phyloP scores from a whole-genome alignment of 2,329 filamentous ascomycete genomes.

The Alternaria ventricosa region DNA sequence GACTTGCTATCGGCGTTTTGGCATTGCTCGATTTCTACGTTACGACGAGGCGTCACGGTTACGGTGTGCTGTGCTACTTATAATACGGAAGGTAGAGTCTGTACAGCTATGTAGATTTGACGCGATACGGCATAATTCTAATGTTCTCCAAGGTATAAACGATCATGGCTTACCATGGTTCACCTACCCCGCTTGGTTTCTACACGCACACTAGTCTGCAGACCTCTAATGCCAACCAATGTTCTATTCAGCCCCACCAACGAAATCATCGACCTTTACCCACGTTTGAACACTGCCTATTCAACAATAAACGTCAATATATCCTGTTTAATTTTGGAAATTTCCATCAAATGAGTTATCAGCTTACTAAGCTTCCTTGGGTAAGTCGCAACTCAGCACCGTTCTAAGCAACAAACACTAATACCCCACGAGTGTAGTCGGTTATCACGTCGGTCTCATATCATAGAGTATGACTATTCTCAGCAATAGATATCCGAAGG shows the following conservation, averaged over 20 bases:
- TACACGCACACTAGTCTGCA: neutral
- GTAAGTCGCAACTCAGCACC: neutral
- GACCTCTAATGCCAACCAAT: neutral
- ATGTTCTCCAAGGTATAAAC: neutral
- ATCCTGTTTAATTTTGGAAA: neutral
- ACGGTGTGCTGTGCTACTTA: neutral
- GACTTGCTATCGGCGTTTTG: neutral
- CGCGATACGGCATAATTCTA: slow-evolving; percentile 13
- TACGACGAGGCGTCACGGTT: slow-evolving; percentile 3
- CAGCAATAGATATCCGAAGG: slow-evolving; percentile 40
- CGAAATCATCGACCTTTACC: too few relatives aligned
- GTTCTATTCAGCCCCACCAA: neutral
- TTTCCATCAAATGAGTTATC: slow-evolving; percentile 6
- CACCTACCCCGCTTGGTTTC: neutral
- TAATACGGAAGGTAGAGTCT: neutral
- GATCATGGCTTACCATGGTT: neutral
- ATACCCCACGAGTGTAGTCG: slow-evolving; percentile 35
- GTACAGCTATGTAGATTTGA: slow-evolving; percentile 12
- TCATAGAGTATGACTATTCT: slow-evolving; percentile 36
- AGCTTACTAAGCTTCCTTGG: slow-evolving; percentile 3
- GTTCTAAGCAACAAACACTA: neutral
- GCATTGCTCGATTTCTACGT: slow-evolving; percentile 4
- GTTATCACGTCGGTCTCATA: slow-evolving; percentile 49
- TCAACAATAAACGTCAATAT: neutral
- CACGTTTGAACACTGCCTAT: neutral